These are phyloP conservation scores for Pseudonitzschia pungens DNA, from an alignment of 108 stramenopile genomes.

Conservation along the genomic window DNA sequence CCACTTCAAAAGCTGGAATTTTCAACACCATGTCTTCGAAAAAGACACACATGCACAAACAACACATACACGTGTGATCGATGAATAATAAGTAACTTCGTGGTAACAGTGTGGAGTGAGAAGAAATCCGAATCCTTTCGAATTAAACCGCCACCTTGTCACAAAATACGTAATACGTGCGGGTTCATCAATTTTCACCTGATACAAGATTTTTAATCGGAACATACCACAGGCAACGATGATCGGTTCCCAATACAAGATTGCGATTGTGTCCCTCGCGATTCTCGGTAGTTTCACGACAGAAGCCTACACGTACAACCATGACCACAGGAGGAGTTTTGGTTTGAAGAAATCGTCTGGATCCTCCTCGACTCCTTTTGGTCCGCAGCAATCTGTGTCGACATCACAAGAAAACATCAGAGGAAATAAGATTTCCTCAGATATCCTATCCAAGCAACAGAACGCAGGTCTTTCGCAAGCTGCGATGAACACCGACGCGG, in stretches of 20 bases:
- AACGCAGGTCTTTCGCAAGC: neutral
- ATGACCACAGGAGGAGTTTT: neutral
- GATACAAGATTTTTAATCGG: too few relatives aligned
- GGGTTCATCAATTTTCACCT: too few relatives aligned
- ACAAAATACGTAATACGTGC: too few relatives aligned
- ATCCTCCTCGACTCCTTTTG: neutral
- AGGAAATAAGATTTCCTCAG: neutral
- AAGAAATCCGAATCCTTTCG: neutral
- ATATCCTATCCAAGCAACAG: neutral
- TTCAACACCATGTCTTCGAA: neutral
- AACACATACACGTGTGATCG: neutral
- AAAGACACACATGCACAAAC: neutral
- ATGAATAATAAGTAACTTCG: neutral
- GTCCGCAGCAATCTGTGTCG: neutral
- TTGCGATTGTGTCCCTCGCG: neutral
- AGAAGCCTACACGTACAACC: conserved; percentile 3
- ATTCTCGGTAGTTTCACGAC: neutral
- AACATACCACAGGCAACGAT: neutral
- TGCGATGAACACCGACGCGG: neutral
- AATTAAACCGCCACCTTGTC: neutral
- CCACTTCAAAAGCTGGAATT: neutral
- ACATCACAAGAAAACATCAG: neutral
- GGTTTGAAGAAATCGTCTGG: neutral
- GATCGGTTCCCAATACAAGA: neutral
- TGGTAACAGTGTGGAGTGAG: neutral